Conservation (phyloP, 495 filamentous ascomycete genomes). For the Annulohypoxylon nitens region DNA sequence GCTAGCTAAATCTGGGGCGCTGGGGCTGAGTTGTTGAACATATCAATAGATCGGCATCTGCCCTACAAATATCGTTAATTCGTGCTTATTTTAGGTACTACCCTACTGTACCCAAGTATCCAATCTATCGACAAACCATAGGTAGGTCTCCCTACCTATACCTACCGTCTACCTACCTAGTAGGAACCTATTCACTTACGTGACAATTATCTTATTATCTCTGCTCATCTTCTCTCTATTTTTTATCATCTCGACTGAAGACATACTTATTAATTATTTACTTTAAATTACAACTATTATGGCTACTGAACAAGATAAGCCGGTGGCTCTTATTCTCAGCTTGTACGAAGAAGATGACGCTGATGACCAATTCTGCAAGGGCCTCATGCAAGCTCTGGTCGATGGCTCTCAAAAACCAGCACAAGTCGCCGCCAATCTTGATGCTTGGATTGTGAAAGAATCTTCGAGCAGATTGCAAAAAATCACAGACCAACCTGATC, state of each 20-base stretch:
- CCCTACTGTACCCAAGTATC: too few relatives aligned
- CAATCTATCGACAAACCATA: too few relatives aligned
- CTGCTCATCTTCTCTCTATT: neutral
- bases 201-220: too few relatives aligned
- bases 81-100: too few relatives aligned
- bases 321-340: conserved; percentile 23
- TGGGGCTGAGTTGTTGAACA: neutral
- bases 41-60: neutral
- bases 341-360: conserved; percentile 23
- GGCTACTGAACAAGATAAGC: conserved; percentile 28
- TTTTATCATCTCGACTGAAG: neutral
- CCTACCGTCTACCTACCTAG: too few relatives aligned
- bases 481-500: conserved; percentile 13
- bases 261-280: neutral
- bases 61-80: neutral
- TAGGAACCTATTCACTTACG: too few relatives aligned
- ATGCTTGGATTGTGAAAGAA: conserved; percentile 27
- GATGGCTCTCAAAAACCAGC: conserved; percentile 28
- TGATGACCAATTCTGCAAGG: conserved; percentile 25
- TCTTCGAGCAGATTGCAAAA: conserved; percentile 23
- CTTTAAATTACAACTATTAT: conserved; percentile 7
- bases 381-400: conserved; percentile 20
- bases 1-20: neutral
- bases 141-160: too few relatives aligned
- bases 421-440: conserved; percentile 15